Conservation (phyloP, 345 rosid genomes). For the Dipteronia sinensis region DNA sequence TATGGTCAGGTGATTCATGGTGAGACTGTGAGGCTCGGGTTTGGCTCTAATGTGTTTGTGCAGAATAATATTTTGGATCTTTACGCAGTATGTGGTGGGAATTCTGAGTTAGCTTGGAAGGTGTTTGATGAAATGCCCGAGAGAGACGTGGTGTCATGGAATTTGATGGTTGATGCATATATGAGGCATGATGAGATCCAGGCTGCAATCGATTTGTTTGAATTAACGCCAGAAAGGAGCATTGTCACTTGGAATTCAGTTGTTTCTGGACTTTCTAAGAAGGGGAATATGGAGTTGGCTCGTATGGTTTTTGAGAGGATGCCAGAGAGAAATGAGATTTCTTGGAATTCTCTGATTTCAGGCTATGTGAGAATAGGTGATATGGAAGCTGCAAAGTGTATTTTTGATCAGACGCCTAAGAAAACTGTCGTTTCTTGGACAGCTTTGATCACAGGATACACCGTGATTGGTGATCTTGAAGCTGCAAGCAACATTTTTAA, state of each 20-base stretch:
- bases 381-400: conserved; percentile 23
- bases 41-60: conserved; percentile 24
- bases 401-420: conserved; percentile 27
- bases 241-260: conserved; percentile 30
- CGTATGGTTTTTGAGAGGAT: conserved; percentile 27
- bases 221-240: conserved; percentile 31
- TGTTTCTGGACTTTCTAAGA: conserved; percentile 29
- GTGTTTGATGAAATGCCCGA: conserved; percentile 37
- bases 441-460: conserved; percentile 31
- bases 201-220: conserved; percentile 27
- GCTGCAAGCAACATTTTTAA: conserved; percentile 23
- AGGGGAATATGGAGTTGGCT: conserved; percentile 33
- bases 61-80: conserved; percentile 33
- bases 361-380: conserved; percentile 26
- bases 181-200: conserved; percentile 22
- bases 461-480: conserved; percentile 23
- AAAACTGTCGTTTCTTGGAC: conserved; percentile 36
- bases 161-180: conserved; percentile 32
- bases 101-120: conserved; percentile 16
- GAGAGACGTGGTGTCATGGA: conserved; percentile 35
- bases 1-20: conserved; percentile 26
- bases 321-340: conserved; percentile 29
- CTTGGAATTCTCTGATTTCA: conserved; percentile 27
- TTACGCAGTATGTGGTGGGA: conserved; percentile 24
- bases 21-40: conserved; percentile 35